phyloP scores from a whole-genome alignment of 345 rosid genomes.

The Eucalyptus sp. region DNA sequence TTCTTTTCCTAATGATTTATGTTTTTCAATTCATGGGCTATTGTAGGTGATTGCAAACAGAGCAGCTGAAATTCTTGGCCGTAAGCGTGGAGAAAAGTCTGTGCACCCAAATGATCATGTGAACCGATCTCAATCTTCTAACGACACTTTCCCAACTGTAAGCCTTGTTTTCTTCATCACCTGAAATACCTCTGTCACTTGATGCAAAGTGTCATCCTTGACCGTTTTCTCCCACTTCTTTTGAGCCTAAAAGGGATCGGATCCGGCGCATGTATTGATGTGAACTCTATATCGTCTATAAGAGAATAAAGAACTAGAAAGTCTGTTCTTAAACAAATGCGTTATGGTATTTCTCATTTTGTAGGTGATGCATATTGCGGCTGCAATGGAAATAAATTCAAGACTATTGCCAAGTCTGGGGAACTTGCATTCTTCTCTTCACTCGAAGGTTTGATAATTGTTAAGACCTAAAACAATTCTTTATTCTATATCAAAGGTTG shows the following conservation, averaged over 20 bases:
- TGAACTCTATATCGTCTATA: not conserved
- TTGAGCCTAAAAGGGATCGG: not conserved
- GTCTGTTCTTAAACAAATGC: not conserved
- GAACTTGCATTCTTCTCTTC: slow-evolving; percentile 54
- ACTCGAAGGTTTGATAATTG: slow-evolving; percentile 50
- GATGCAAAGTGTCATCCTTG: not conserved
- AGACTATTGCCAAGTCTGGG: slow-evolving; percentile 73
- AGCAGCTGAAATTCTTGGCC: slow-evolving; percentile 96
- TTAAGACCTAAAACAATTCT: not conserved
- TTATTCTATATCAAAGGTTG: not conserved
- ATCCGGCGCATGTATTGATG: not conserved
- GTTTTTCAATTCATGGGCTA: not conserved
- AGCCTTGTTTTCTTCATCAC: slow-evolving; percentile 1
- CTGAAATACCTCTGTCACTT: not conserved
- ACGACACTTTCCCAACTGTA: slow-evolving; percentile 96
- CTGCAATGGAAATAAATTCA: slow-evolving; percentile 78
- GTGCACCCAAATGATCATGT: slow-evolving; percentile 99
- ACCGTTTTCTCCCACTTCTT: not conserved
- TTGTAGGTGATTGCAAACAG: slow-evolving; percentile 90
- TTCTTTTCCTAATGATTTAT: not conserved
- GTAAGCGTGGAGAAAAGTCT: slow-evolving; percentile 67
- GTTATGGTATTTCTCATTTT: not conserved
- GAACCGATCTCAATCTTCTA: slow-evolving; percentile 91
- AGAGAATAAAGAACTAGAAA: not conserved
- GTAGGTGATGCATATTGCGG: slow-evolving; percentile 98